Conservation (phyloP, 2,329 filamentous ascomycete species). For the Sarocladiaceae sp. region DNA sequence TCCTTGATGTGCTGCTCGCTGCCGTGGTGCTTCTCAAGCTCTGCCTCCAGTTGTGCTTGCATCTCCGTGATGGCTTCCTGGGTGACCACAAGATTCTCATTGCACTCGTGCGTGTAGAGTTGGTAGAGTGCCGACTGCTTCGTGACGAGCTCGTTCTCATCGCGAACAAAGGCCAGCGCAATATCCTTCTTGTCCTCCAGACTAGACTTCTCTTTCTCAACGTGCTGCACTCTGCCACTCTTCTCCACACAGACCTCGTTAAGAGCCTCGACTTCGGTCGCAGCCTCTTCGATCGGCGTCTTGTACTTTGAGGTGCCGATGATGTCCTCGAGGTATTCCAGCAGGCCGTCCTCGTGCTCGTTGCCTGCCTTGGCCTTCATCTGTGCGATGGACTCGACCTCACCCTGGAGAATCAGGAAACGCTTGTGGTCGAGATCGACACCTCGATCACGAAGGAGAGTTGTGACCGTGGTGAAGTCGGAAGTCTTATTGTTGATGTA, state of each 20-base stretch:
- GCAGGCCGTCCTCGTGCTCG: slow-evolving; percentile 91
- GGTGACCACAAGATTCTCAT: slow-evolving; percentile 83
- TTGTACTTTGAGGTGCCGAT: slow-evolving; percentile 99
- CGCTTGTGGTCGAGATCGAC: slow-evolving; percentile 98
- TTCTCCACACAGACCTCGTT: slow-evolving; percentile 97
- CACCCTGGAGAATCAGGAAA: slow-evolving; percentile 93
- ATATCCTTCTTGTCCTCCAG: slow-evolving; percentile 97
- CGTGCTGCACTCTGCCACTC: slow-evolving; percentile 90
- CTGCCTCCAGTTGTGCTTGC: slow-evolving; percentile 78
- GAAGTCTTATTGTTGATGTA: slow-evolving; percentile 90
- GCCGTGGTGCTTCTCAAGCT: slow-evolving; percentile 88
- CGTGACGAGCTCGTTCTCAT: slow-evolving; percentile 86
- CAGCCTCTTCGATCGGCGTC: slow-evolving; percentile 90
- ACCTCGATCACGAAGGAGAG: slow-evolving; percentile 77
- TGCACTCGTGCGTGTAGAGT: slow-evolving; percentile 82
- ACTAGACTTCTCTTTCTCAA: slow-evolving; percentile 92
- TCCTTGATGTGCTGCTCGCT: slow-evolving; percentile 87
- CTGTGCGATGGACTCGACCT: slow-evolving; percentile 97
- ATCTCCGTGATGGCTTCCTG: slow-evolving; percentile 89
- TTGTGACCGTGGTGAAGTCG: slow-evolving; percentile 88
- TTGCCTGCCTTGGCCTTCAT: slow-evolving; percentile 97
- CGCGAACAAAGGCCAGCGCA: slow-evolving; percentile 79
- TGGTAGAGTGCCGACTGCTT: slow-evolving; percentile 94
- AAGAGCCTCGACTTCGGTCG: slow-evolving; percentile 80
- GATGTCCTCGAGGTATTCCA: slow-evolving; percentile 97